Evolutionary conservation across 371 early-diverging fungal genomes (phyloP), one percentile per base, ranked within the genome.

Genomic region (Mortierella sp.): DNA sequence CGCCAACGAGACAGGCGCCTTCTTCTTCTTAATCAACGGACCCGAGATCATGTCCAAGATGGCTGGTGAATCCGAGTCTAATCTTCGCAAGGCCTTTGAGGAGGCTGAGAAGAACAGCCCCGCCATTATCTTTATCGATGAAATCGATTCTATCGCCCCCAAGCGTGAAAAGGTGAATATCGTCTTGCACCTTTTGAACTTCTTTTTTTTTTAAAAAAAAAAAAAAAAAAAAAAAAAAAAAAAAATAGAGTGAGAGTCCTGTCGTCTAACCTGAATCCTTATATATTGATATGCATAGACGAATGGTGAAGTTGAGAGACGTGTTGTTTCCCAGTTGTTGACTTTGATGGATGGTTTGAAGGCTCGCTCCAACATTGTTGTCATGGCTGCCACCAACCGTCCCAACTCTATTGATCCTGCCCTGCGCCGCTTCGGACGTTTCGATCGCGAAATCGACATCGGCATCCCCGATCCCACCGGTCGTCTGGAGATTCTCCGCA

Each of bases 261-360:
- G 37, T 37, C 37, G 37, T 37, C 37, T 37, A 37, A 37, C 37
- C 37, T n/a, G n/a, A 29, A 68, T 44, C 23, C 11, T 46, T 29
- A 18, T 37, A 51, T 52, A 53, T 48, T 58, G 37, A 29, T 68
- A 46, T 51, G 15, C 26, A 7, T 82, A 89, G 94, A 97, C 99
- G 57, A 98, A 99, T 81, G 99, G 99, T 71, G 99, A 99, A 87
- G 99, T 99, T 37, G 99, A 99, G 87, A 94, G 98, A 70, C 96
- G 99, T 84, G 98, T 99, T 52, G 99, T 99, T 4, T 97, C 98
- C 50, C 99, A 99, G 87, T 87, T 99, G 61, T 88, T 99, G 51
- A 99, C 99, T 4, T 90, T 99, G 64, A 99, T 99, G 99, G 99
- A 99, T 77, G 99, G 99, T 59, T 90, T 99, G 87, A 99, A 99